Evolutionary conservation across 2,329 filamentous ascomycete species (phyloP).

Genomic region (Aspergillus texensis): DNA sequence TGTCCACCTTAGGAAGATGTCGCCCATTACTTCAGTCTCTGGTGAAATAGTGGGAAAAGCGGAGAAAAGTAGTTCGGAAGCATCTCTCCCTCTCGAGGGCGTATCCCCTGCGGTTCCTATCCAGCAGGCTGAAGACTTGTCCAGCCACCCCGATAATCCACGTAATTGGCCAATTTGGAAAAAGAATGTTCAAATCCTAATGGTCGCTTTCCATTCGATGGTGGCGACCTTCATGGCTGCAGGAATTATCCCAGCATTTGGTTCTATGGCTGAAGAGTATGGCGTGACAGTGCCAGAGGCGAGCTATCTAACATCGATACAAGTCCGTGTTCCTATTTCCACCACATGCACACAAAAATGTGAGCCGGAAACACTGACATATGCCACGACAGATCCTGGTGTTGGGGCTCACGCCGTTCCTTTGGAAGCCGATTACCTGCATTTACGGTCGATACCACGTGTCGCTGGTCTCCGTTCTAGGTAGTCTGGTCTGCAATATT

Average conservation of each 20-base stretch:
- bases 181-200: slow-evolving; percentile 52
- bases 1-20: slow-evolving; percentile 3
- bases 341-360: not conserved
- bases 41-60: not conserved
- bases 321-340: slow-evolving; percentile 25
- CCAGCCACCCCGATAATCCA: slow-evolving; percentile 12
- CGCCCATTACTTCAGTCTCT: not conserved
- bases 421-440: slow-evolving; percentile 59
- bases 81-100: slow-evolving; percentile 20
- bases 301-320: slow-evolving; percentile 56
- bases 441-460: slow-evolving; percentile 57
- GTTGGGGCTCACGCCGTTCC: slow-evolving; percentile 53
- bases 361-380: not conserved
- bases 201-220: slow-evolving; percentile 59
- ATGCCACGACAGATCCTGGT: slow-evolving; percentile 46
- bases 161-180: slow-evolving; percentile 29
- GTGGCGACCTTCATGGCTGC: slow-evolving; percentile 57
- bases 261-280: slow-evolving; percentile 54
- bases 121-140: not conserved
- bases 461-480: slow-evolving; percentile 53
- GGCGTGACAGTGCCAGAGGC: slow-evolving; percentile 49
- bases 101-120: slow-evolving; percentile 1
- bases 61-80: slow-evolving; percentile 9
- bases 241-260: slow-evolving; percentile 56
- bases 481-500: slow-evolving; percentile 53